Percentiles rank a stretch among this genome's conserved stretches.
Conservation (phyloP, 352 stramenopile genomes). For the Phytophthora citricola region DNA sequence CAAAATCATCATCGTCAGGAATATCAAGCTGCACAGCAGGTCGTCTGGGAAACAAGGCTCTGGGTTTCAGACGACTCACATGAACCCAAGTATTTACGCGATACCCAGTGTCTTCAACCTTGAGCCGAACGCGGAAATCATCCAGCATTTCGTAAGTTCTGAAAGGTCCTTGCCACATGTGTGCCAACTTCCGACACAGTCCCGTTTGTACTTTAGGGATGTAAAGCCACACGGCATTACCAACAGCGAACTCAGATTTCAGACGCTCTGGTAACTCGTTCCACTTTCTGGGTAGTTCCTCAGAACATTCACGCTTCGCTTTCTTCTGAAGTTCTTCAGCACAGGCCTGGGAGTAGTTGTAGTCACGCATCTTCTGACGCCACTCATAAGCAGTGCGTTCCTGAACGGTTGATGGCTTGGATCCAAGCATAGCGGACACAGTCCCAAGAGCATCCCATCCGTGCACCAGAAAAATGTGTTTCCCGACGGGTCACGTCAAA, state of each 20-base stretch:
- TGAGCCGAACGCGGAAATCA: constrained; percentile 10
- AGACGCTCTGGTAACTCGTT: constrained; percentile 8
- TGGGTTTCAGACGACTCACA: no score
- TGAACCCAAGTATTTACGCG: neutral
- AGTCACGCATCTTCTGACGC: no score
- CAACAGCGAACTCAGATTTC: constrained; percentile 7
- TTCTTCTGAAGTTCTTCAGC: no score
- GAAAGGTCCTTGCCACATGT: constrained; percentile 17
- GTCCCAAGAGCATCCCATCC: neutral
- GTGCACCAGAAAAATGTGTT: neutral
- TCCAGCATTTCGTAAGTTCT: constrained; percentile 12
- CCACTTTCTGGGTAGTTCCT: neutral
- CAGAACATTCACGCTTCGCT: no score
- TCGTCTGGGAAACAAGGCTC: no score
- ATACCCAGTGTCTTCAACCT: constrained; percentile 6
- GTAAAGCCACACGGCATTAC: neutral
- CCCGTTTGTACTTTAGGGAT: constrained; percentile 2
- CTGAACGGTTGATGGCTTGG: neutral
- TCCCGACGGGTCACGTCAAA: no score
- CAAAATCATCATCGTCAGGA: neutral
- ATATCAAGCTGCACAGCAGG: no score
- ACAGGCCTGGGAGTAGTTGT: no score
- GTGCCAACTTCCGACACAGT: constrained; percentile 8
- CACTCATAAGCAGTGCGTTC: constrained; percentile 15
- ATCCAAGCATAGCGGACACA: neutral